These are phyloP conservation scores for Zelopaecilomyces penicillatus DNA, from an alignment of 2,329 filamentous ascomycete genomes.

Conservation along the genomic window DNA sequence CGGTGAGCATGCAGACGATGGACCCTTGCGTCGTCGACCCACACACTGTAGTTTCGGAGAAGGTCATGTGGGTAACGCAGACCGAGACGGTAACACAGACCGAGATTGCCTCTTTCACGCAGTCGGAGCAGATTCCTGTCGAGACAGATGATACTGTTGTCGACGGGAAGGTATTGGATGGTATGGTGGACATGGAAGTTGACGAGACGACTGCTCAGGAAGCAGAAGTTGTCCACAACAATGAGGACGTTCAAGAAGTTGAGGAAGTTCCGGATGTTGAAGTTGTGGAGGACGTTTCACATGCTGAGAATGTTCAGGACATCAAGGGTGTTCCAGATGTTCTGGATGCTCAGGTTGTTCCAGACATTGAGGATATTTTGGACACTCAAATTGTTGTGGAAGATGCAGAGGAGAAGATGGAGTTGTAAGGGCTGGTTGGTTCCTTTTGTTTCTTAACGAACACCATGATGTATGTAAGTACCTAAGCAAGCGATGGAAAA, in stretches of 20 bases:
- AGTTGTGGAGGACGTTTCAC: too few relatives aligned
- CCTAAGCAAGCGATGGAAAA: conserved; percentile 1
- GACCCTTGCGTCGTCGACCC: conserved; percentile 7
- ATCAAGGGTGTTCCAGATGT: too few relatives aligned
- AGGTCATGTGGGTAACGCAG: conserved; percentile 7
- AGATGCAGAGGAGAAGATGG: too few relatives aligned
- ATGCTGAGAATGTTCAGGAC: too few relatives aligned
- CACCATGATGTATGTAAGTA: too few relatives aligned
- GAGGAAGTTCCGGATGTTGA: too few relatives aligned
- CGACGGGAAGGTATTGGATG: background rate
- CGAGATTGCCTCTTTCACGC: conserved; percentile 15
- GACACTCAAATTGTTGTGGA: too few relatives aligned
- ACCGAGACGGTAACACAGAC: conserved; percentile 27
- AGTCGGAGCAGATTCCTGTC: conserved; percentile 17
- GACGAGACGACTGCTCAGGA: conserved; percentile 7
- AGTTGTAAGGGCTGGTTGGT: too few relatives aligned
- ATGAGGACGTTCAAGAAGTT: too few relatives aligned
- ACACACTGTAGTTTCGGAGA: conserved; percentile 8
- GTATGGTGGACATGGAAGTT: conserved; percentile 1
- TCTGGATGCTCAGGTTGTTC: too few relatives aligned
- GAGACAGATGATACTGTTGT: conserved; percentile 7
- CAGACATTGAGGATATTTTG: too few relatives aligned
- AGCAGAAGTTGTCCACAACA: background rate
- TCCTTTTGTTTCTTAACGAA: too few relatives aligned
- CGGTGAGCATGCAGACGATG: conserved; percentile 7